phyloP scores from a whole-genome alignment of 2,329 filamentous ascomycete genomes.

The Xylaria sp. region DNA sequence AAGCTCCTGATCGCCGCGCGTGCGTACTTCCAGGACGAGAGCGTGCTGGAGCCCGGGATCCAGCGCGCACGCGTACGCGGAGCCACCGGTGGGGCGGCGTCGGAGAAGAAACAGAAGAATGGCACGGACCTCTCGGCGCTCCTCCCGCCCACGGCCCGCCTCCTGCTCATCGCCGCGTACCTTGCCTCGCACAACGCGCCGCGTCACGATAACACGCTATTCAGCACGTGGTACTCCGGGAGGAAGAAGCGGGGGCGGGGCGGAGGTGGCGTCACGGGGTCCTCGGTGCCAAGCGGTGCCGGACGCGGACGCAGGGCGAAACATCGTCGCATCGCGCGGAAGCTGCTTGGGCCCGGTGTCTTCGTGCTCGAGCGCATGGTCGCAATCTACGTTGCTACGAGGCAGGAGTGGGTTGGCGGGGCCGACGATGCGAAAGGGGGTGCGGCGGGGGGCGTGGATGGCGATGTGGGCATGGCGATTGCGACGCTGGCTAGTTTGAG shows the following conservation, averaged over 20 bases:
- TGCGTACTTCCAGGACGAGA: slow-evolving; percentile 76
- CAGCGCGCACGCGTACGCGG: slow-evolving; percentile 48
- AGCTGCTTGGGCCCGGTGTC: slow-evolving; percentile 78
- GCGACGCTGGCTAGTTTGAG: slow-evolving; percentile 78
- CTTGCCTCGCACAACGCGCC: slow-evolving; percentile 83
- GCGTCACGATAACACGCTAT: slow-evolving; percentile 77
- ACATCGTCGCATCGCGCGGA: slow-evolving; percentile 78
- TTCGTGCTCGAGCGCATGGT: slow-evolving; percentile 83
- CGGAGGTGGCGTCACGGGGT: slow-evolving; percentile 44
- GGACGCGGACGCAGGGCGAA: slow-evolving; percentile 51
- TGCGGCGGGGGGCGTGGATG: slow-evolving; percentile 53
- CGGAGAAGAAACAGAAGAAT: slow-evolving; percentile 5
- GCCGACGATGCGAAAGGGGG: slow-evolving; percentile 53
- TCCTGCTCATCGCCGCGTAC: slow-evolving; percentile 80
- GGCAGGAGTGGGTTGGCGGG: slow-evolving; percentile 62
- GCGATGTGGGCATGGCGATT: slow-evolving; percentile 71
- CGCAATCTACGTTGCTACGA: slow-evolving; percentile 77
- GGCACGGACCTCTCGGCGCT: slow-evolving; percentile 62
- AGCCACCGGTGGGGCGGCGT: too few species aligned
- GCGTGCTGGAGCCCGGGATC: slow-evolving; percentile 73
- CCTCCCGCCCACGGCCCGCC: slow-evolving; percentile 77
- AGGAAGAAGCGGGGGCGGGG: slow-evolving; percentile 62
- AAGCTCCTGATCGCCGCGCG: slow-evolving; percentile 79
- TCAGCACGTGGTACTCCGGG: slow-evolving; percentile 74
- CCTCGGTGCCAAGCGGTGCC: neutral